Conservation (phyloP, 2,329 filamentous ascomycete species). For the Elsinoe ampelina region DNA sequence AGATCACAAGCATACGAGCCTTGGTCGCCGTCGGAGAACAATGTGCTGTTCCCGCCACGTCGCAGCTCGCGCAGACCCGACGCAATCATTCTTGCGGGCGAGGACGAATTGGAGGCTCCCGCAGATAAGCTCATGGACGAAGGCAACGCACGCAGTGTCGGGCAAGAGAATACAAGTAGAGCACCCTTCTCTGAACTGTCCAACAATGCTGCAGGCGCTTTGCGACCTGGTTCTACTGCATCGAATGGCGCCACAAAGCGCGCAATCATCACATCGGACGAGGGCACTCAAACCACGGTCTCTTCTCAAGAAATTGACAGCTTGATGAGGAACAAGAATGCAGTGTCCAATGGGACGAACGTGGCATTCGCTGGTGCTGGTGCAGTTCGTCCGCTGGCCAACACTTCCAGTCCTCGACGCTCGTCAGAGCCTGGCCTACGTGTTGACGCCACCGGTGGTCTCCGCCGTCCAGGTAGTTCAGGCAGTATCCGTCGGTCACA, state of each 20-base stretch:
- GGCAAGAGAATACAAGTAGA: background rate
- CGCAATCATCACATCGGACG: slow-evolving; percentile 41
- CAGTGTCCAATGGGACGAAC: slow-evolving; percentile 16
- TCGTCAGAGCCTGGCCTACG: slow-evolving; percentile 15
- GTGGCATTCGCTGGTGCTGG: slow-evolving; percentile 23
- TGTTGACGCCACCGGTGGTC: slow-evolving; percentile 6
- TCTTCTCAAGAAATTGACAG: slow-evolving; percentile 75
- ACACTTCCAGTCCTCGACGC: slow-evolving; percentile 17
- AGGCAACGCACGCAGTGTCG: slow-evolving; percentile 7
- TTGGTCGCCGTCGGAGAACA: slow-evolving; percentile 13
- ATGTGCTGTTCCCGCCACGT: slow-evolving; percentile 8
- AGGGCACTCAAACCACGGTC: slow-evolving; percentile 71
- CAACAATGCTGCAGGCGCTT: slow-evolving; percentile 15
- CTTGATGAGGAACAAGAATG: slow-evolving; percentile 51
- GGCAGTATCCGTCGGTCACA: slow-evolving; percentile 52
- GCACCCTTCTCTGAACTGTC: slow-evolving; percentile 16
- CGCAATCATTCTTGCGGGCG: background rate
- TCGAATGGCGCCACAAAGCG: background rate
- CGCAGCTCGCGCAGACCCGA: slow-evolving; percentile 12
- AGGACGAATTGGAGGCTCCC: background rate
- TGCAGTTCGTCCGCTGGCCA: slow-evolving; percentile 13
- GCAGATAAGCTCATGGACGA: slow-evolving; percentile 16
- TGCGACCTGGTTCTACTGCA: background rate
- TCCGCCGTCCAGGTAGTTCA: slow-evolving; percentile 60
- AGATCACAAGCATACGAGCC: slow-evolving; percentile 20